Percentiles rank a stretch among this genome's conserved stretches.
Conservation (phyloP, 2,329 filamentous ascomycete species). For the Fusarium sp. region DNA sequence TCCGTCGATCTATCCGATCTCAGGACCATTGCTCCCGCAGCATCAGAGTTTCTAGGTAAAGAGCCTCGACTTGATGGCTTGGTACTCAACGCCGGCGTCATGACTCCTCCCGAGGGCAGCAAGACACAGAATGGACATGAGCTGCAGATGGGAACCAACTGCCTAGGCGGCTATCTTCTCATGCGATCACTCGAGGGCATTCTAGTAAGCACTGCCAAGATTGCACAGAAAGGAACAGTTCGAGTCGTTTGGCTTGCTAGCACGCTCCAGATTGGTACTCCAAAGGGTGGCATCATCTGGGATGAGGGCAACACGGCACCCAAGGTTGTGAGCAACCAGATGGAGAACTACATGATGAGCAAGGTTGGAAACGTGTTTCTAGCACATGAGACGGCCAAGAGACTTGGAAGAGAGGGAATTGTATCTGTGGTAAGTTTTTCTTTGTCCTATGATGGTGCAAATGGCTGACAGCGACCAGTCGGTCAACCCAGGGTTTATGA, state of each 20-base stretch:
- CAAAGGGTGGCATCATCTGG: slow-evolving; percentile 31
- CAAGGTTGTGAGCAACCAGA: slow-evolving; percentile 23
- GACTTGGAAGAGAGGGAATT: slow-evolving; percentile 25
- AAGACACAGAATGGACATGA: slow-evolving; percentile 31
- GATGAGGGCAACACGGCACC: slow-evolving; percentile 25
- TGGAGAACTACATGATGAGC: slow-evolving; percentile 41
- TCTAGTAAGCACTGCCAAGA: slow-evolving; percentile 5
- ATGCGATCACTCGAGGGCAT: slow-evolving; percentile 16
- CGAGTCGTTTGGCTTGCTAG: slow-evolving; percentile 33
- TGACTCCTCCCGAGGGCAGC: slow-evolving; percentile 32
- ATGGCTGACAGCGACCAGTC: slow-evolving; percentile 15
- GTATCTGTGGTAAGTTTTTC: slow-evolving; percentile 22
- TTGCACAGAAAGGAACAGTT: slow-evolving; percentile 17
- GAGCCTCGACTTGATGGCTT: slow-evolving; percentile 32
- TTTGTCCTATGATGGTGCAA: not conserved
- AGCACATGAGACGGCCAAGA: slow-evolving; percentile 19
- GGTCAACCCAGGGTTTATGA: slow-evolving; percentile 36
- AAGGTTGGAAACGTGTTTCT: slow-evolving; percentile 34
- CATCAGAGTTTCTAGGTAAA: not conserved
- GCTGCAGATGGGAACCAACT: slow-evolving; percentile 38
- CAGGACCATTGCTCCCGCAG: slow-evolving; percentile 12
- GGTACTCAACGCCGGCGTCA: slow-evolving; percentile 36
- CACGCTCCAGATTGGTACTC: slow-evolving; percentile 31
- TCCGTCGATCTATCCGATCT: slow-evolving; percentile 32
- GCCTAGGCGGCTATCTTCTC: slow-evolving; percentile 32